Conservation (phyloP, 2,329 filamentous ascomycete genomes). For the Cordyceps cateniannulata region DNA sequence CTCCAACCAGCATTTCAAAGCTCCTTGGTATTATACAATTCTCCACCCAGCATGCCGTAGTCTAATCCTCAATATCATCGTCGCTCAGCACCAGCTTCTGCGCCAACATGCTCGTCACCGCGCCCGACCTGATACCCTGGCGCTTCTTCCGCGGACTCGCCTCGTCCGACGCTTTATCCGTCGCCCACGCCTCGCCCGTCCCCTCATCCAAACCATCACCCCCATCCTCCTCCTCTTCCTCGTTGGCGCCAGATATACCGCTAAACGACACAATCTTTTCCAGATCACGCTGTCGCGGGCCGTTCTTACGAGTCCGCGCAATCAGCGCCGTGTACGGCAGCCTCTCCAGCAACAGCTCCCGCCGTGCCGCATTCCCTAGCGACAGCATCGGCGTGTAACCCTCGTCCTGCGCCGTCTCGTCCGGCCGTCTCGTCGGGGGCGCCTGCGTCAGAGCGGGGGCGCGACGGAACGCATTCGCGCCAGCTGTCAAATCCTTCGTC, state of each 20-base stretch:
- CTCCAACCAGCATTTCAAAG: not conserved
- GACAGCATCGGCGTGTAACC: conserved; percentile 41
- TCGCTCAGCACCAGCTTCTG: conserved; percentile 70
- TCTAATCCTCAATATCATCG: conserved; percentile 72
- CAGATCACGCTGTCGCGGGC: conserved; percentile 47
- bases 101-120: conserved; percentile 40
- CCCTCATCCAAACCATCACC: conserved; percentile 33
- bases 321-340: conserved; percentile 80
- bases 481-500: conserved; percentile 34
- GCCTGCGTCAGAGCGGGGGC: not conserved
- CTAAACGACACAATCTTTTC: conserved; percentile 63
- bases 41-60: conserved; percentile 13
- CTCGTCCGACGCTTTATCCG: conserved; percentile 53
- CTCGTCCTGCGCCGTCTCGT: conserved; percentile 15
- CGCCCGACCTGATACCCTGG: conserved; percentile 30
- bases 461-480: conserved; percentile 43
- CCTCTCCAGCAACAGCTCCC: conserved; percentile 74
- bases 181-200: conserved; percentile 49
- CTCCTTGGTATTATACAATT: conserved; percentile 4
- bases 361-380: conserved; percentile 59
- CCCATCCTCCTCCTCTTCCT: conserved; percentile 35
- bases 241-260: conserved; percentile 46
- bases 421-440: not conserved
- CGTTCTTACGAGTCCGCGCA: conserved; percentile 34
- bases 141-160: conserved; percentile 42